Evolutionary conservation across 2,329 filamentous ascomycete genomes (phyloP).

Genomic region (Teratosphaeria epicoccoides): DNA sequence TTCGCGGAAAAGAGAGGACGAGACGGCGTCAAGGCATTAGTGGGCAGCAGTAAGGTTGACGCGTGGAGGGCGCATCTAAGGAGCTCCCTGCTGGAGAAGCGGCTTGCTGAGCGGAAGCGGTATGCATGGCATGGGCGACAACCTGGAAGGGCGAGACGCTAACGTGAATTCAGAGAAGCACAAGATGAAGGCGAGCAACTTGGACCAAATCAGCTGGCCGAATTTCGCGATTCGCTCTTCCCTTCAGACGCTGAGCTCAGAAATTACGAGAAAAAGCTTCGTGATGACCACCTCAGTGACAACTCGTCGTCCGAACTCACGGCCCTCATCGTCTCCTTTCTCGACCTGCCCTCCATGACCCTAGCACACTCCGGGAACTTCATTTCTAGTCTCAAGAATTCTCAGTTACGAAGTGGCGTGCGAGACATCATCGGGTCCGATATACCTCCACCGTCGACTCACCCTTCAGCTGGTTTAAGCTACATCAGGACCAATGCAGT

Average conservation of each 20-base stretch:
- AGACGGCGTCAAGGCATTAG: conserved; percentile 25
- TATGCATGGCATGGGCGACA: not conserved
- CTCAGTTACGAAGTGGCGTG: not conserved
- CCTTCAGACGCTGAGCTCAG: conserved; percentile 19
- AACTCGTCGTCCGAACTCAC: conserved; percentile 43
- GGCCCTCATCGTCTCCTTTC: conserved; percentile 42
- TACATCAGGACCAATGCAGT: conserved; percentile 48
- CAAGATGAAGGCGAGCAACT: conserved; percentile 12
- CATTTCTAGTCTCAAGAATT: conserved; percentile 27
- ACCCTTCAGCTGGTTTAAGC: conserved; percentile 54
- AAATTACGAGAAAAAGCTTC: conserved; percentile 27
- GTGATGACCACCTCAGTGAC: conserved; percentile 37
- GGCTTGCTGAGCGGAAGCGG: conserved; percentile 2
- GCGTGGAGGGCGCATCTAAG: conserved; percentile 24
- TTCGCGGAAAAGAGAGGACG: not conserved
- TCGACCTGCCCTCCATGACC: conserved; percentile 42
- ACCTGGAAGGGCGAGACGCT: not conserved
- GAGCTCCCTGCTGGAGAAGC: conserved; percentile 12
- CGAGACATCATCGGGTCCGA: conserved; percentile 2
- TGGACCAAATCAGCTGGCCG: not conserved
- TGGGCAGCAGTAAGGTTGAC: conserved; percentile 13
- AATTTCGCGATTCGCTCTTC: not conserved
- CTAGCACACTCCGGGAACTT: not conserved
- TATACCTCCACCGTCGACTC: conserved; percentile 47
- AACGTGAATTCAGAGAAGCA: conserved; percentile 4